These are phyloP conservation scores for Calonectria montana DNA, from an alignment of 2,329 filamentous ascomycete genomes.

Conservation along the genomic window DNA sequence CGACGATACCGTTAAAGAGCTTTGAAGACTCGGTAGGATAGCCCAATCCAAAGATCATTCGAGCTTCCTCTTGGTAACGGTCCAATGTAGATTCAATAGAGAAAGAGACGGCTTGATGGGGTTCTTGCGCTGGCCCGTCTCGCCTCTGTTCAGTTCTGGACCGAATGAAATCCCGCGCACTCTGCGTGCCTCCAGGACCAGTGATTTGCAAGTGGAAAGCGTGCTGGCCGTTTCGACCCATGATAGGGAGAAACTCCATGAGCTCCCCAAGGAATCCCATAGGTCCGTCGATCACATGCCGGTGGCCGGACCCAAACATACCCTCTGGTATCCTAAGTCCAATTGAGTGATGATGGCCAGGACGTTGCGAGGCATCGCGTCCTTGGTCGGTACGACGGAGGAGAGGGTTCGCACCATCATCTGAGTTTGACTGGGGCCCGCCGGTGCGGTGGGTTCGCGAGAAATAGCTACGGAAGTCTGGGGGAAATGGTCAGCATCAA, in stretches of 20 bases:
- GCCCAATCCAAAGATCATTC: slow-evolving; percentile 80
- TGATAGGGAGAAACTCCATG: slow-evolving; percentile 64
- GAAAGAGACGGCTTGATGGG: slow-evolving; percentile 82
- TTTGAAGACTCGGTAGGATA: slow-evolving; percentile 74
- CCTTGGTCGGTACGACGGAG: slow-evolving; percentile 71
- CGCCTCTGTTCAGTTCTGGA: slow-evolving; percentile 61
- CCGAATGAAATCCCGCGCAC: slow-evolving; percentile 63
- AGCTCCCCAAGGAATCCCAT: slow-evolving; percentile 67
- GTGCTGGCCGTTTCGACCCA: slow-evolving; percentile 59
- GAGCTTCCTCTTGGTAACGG: slow-evolving; percentile 91
- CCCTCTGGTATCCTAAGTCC: slow-evolving; percentile 62
- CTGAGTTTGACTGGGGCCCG: slow-evolving; percentile 66
- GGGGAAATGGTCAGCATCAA: slow-evolving; percentile 5
- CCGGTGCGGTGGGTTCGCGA: slow-evolving; percentile 65
- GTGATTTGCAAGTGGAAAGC: slow-evolving; percentile 71
- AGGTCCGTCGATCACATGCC: slow-evolving; percentile 59
- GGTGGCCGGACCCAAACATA: slow-evolving; percentile 53
- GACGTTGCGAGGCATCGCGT: slow-evolving; percentile 61
- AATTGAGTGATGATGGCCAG: slow-evolving; percentile 63
- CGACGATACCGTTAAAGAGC: slow-evolving; percentile 76
- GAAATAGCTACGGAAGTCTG: slow-evolving; percentile 63
- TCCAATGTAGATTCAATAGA: slow-evolving; percentile 75
- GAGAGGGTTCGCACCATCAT: slow-evolving; percentile 89
- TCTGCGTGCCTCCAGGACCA: slow-evolving; percentile 58
- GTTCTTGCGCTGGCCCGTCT: slow-evolving; percentile 65